These are phyloP conservation scores for Cladosporium sp. DNA, from an alignment of 2,329 filamentous ascomycete genomes.

Conservation along the genomic window DNA sequence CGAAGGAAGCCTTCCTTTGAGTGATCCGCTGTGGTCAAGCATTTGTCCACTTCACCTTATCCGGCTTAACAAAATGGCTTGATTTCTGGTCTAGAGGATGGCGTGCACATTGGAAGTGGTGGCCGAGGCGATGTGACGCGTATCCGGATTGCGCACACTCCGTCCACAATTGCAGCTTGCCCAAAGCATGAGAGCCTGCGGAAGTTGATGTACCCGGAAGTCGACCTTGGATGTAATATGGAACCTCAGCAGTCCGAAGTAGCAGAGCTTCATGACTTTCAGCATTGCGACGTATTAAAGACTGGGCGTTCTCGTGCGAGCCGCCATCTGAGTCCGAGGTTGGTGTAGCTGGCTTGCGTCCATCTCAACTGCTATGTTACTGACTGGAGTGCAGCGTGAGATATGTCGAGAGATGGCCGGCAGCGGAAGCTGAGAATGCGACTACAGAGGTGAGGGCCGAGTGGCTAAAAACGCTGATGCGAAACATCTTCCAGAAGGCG, in stretches of 20 bases:
- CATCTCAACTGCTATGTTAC: background rate
- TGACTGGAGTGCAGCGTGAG: background rate
- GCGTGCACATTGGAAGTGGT: background rate
- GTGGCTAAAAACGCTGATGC: background rate
- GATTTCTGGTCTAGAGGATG: background rate
- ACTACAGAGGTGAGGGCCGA: background rate
- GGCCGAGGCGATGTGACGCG: background rate
- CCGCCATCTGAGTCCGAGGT: background rate
- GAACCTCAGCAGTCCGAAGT: background rate
- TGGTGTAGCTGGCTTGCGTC: background rate
- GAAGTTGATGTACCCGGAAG: background rate
- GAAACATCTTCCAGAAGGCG: background rate
- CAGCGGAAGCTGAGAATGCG: background rate
- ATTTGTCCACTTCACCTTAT: constrained; percentile 7
- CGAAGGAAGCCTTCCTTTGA: background rate
- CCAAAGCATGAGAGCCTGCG: background rate
- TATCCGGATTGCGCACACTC: background rate
- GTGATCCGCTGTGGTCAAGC: background rate
- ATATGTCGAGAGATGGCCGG: no score
- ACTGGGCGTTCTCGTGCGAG: background rate
- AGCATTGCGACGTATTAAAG: background rate
- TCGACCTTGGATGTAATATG: background rate
- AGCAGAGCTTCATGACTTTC: background rate
- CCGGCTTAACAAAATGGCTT: background rate
- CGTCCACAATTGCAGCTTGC: background rate